Evolutionary conservation across 192 early-diverging fungal genomes (phyloP).

Genomic region (Funneliformis geosporum): DNA sequence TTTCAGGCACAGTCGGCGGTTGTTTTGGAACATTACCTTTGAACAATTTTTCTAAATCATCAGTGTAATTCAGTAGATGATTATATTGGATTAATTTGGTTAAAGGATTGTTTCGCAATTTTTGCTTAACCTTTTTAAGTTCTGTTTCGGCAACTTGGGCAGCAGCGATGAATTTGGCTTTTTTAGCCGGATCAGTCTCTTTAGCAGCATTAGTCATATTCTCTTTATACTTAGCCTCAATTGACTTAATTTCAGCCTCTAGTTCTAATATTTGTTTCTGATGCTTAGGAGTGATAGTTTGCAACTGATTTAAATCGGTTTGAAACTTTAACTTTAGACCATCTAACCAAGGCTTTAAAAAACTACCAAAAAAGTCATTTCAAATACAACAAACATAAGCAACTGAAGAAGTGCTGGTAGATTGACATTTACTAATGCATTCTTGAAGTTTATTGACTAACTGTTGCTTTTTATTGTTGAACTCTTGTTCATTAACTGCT

Average conservation of each 20-base stretch:
- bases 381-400: constrained; percentile 16
- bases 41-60: constrained; percentile 1
- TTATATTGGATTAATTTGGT: neutral
- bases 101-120: too few relatives aligned
- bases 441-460: neutral
- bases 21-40: constrained; percentile 16
- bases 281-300: neutral
- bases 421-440: neutral
- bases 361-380: constrained; percentile 5
- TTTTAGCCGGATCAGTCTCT: neutral
- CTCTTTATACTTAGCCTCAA: neutral
- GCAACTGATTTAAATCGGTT: too few relatives aligned
- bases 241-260: neutral
- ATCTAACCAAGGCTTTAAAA: neutral
- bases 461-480: neutral
- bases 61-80: too few relatives aligned
- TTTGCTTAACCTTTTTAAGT: neutral
- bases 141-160: neutral
- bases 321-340: too few relatives aligned
- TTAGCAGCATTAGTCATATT: neutral
- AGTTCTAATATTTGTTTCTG: constrained; percentile 4
- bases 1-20: too few relatives aligned
- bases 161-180: neutral
- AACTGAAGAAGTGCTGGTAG: neutral
- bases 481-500: neutral